Evolutionary conservation across 2,329 filamentous ascomycete species (phyloP), one percentile per base, ranked within the genome.

Genomic region (Fonsecaea erecta): DNA sequence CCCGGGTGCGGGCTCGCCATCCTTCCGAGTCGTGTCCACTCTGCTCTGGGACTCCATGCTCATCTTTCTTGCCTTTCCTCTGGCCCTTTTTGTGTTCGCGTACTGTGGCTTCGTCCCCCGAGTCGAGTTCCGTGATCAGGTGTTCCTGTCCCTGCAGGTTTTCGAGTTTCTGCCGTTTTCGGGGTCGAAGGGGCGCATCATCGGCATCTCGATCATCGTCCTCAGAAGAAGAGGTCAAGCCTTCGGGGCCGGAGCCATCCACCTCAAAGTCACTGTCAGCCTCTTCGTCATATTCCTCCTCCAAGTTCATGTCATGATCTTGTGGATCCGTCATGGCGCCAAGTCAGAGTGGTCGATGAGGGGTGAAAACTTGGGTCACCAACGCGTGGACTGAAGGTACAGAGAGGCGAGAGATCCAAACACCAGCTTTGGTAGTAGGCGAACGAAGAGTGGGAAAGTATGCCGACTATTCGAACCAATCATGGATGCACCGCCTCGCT

Each of bases 51-150:
- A 71, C 74, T 26, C 69, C 71, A 53, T 71, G 75, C 37, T 73
- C 74, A 48, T 73, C 72, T 60, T 76, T 77, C 71, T 77, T 78
- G 46, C 74, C 74, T 68, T 79, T 82, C 62, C 58, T 64, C 12
- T 58, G 70, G 3, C 73, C 63, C 63, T 73, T 75, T 69, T 73
- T 79, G 16, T 78, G 80, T 66, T 81, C 83, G 61, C 76, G 76
- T 48, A 86, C 85, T n/a, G 82, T 85, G 7, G 76, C 80, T 70
- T 86, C 84, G 69, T 86, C 84, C 2, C 84, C 84, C 8, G 84
- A 85, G 64, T 85, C 82, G 3, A 85, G 73, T 40, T 79, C 81
- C 5, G 75, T 75, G 9, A 76, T 52, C 28, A 52, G 5, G 76
- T n/a, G 74, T 71, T 3, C 67, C 68, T 4, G 62, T 65, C 26